Evolutionary conservation across 2,329 filamentous ascomycete species (phyloP).

Genomic region (Microdochium trichocladiopsis): DNA sequence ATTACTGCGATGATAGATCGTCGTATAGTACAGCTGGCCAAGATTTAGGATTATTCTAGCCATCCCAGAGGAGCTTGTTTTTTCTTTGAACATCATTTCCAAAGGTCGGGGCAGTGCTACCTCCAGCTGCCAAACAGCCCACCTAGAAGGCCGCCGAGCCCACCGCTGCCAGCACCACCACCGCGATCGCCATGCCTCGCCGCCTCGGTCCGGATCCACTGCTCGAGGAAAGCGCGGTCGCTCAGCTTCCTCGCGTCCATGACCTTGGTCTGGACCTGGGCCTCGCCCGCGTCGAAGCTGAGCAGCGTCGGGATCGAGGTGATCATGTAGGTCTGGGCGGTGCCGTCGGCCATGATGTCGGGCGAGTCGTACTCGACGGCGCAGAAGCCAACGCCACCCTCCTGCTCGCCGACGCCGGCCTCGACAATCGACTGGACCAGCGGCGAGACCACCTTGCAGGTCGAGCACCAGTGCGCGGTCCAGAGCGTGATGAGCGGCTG

Average conservation of each 20-base stretch:
- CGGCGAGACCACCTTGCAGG: slow-evolving; percentile 43
- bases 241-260: slow-evolving; percentile 39
- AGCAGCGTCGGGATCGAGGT: slow-evolving; percentile 50
- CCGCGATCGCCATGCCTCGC: slow-evolving; percentile 35
- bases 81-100: too few relatives aligned
- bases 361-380: slow-evolving; percentile 50
- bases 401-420: slow-evolving; percentile 43
- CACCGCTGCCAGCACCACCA: slow-evolving; percentile 32
- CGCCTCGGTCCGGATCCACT: slow-evolving; percentile 47
- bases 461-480: slow-evolving; percentile 51
- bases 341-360: slow-evolving; percentile 41
- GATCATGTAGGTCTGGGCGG: slow-evolving; percentile 51
- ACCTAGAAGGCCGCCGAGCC: slow-evolving; percentile 14
- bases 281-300: slow-evolving; percentile 48
- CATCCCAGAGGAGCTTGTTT: too few relatives aligned
- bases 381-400: slow-evolving; percentile 48
- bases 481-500: slow-evolving; percentile 53
- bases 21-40: background rate
- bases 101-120: too few relatives aligned
- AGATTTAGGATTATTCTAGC: background rate
- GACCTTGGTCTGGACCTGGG: slow-evolving; percentile 39
- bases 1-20: background rate
- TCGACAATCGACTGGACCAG: slow-evolving; percentile 40
- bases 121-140: slow-evolving; percentile 22
- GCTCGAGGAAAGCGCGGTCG: slow-evolving; percentile 40